Conservation (phyloP, 116 monocot species). For the Iris pallida region DNA sequence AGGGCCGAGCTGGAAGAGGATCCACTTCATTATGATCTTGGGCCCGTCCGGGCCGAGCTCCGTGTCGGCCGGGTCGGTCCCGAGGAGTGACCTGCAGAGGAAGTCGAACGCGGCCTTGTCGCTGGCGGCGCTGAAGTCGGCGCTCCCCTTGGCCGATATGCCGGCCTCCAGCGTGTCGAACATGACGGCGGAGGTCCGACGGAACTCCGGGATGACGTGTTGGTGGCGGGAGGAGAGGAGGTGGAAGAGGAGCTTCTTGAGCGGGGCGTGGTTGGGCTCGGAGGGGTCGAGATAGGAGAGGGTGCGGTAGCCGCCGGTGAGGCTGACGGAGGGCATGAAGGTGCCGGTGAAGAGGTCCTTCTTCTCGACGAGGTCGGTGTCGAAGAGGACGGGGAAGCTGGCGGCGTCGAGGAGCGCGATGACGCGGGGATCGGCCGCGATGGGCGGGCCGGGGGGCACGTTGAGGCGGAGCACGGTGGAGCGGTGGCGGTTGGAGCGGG, state of each 20-base stretch:
- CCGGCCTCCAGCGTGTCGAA: constrained; percentile 30
- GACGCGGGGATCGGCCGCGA: constrained; percentile 46
- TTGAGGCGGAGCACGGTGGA: constrained; percentile 57
- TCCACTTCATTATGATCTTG: constrained; percentile 33
- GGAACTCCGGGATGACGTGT: constrained; percentile 41
- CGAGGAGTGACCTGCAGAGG: constrained; percentile 29
- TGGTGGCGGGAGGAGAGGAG: constrained; percentile 30
- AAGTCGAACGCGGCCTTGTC: constrained; percentile 38
- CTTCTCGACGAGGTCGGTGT: constrained; percentile 52
- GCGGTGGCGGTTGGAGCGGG: constrained; percentile 20
- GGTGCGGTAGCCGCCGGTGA: constrained; percentile 54
- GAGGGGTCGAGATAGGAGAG: constrained; percentile 59
- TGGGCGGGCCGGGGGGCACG: constrained; percentile 53
- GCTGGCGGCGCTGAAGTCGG: constrained; percentile 33
- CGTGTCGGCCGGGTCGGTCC: constrained; percentile 19
- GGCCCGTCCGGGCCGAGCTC: constrained; percentile 28
- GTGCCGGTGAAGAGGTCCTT: constrained; percentile 60
- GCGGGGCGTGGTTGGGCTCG: constrained; percentile 43
- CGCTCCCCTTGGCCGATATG: constrained; percentile 21
- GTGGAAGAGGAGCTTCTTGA: constrained; percentile 45
- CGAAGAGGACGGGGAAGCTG: constrained; percentile 57
- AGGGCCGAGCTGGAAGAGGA: constrained; percentile 40
- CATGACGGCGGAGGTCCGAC: constrained; percentile 14
- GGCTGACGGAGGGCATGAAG: constrained; percentile 41
- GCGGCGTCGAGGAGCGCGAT: constrained; percentile 52